Percentiles rank a stretch among this genome's conserved stretches.
phyloP scores from a whole-genome alignment of 805 yeast species.

The Priceomyces medius region DNA sequence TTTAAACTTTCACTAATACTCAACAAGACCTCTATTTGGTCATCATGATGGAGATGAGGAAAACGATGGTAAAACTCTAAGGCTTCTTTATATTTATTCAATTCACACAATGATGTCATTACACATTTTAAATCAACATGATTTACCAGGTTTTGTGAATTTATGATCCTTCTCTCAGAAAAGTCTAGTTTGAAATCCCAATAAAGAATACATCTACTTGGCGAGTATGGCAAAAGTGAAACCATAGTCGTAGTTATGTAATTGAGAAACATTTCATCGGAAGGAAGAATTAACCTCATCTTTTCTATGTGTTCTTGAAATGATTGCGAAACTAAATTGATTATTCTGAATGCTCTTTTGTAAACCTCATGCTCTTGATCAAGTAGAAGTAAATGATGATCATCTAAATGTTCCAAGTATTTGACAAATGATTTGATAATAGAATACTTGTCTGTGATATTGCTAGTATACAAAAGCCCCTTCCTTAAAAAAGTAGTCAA shows the following conservation, averaged over 20 bases:
- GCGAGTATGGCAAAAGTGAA: slow-evolving; percentile 11
- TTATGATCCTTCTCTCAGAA: neutral
- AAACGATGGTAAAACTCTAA: slow-evolving; percentile 32
- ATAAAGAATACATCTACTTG: slow-evolving; percentile 15
- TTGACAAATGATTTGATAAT: slow-evolving; percentile 17
- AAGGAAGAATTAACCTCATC: slow-evolving; percentile 6
- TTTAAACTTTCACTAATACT: slow-evolving; percentile 43
- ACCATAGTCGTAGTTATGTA: slow-evolving; percentile 19
- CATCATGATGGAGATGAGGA: slow-evolving; percentile 43
- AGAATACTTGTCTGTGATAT: slow-evolving; percentile 11
- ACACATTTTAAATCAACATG: slow-evolving; percentile 26
- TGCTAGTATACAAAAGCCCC: slow-evolving; percentile 17
- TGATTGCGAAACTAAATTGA: slow-evolving; percentile 10
- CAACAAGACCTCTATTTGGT: slow-evolving; percentile 50
- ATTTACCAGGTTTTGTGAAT: slow-evolving; percentile 6
- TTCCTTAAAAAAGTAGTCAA: slow-evolving; percentile 15
- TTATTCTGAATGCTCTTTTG: slow-evolving; percentile 16
- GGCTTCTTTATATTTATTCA: slow-evolving; percentile 21
- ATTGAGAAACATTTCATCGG: slow-evolving; percentile 8
- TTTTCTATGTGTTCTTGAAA: slow-evolving; percentile 11
- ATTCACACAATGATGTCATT: slow-evolving; percentile 28
- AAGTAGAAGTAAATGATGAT: slow-evolving; percentile 19
- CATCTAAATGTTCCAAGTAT: slow-evolving; percentile 15
- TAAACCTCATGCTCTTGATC: slow-evolving; percentile 18
- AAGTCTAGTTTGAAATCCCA: slow-evolving; percentile 22